Conservation (phyloP, 176 grass and related monocot genomes). For the Saccharum spontaneum region DNA sequence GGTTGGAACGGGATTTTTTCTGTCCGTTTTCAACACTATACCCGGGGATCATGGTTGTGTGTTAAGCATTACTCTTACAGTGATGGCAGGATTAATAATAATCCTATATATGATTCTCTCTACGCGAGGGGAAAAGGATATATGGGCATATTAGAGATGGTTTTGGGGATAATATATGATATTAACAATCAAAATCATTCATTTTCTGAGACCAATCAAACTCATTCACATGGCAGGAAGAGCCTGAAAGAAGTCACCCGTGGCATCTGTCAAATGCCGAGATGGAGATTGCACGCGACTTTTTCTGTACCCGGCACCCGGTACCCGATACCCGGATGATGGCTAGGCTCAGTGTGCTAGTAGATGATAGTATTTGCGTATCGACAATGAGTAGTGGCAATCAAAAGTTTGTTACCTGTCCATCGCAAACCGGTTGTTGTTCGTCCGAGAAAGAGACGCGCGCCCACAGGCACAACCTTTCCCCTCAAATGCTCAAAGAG, state of each 20-base stretch:
- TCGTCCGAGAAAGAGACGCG: background rate
- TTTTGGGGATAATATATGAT: background rate
- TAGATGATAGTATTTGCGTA: background rate
- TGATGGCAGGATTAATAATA: slow-evolving; percentile 16
- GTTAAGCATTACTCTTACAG: background rate
- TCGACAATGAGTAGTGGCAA: slow-evolving; percentile 2
- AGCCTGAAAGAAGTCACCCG: background rate
- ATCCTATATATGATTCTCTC: too few species aligned
- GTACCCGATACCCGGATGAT: background rate
- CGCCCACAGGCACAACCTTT: background rate
- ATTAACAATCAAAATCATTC: background rate
- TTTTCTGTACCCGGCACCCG: background rate
- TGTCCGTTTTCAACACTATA: too few species aligned
- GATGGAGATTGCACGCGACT: background rate
- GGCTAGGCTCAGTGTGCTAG: background rate
- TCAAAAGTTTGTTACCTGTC: slow-evolving; percentile 19
- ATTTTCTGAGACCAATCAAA: background rate
- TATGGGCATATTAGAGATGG: background rate
- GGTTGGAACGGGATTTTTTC: too few species aligned
- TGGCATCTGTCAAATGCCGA: background rate
- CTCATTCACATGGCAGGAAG: background rate
- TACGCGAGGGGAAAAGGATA: background rate
- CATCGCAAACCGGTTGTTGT: background rate
- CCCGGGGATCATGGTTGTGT: slow-evolving; percentile 12
- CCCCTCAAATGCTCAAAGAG: background rate